Evolutionary conservation across 768 basidiomycete species (phyloP), one percentile per base, ranked within the genome.

Genomic region (Termitomyces sp.): DNA sequence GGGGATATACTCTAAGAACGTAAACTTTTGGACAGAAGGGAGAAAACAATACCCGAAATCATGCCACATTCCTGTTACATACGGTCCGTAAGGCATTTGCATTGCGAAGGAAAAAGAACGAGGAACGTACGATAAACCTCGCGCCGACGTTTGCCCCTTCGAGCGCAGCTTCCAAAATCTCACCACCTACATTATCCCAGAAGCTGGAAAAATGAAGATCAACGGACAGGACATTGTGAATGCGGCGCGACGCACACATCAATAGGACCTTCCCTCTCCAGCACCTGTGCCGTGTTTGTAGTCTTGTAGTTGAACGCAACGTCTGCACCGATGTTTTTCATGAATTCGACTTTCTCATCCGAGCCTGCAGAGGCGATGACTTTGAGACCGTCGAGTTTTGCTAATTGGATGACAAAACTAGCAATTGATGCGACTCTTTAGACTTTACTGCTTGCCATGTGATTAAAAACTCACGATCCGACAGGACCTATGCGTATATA

Each of bases 231-330:
- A 5, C 6, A 39, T 5, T 6, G 15, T 22, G 42, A 34, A 37
- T 13, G 4, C 9, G 11, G 5, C 8, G 20, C 20, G 46, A 64
- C 75, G 31, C 60, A 78, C 76, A 79, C 69, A 55, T 81, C 74
- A 36, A 81, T 70, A 9, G 77, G 77, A 0, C 86, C 87, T 62
- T 89, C 78, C 58, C 76, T 77, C 60, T 67, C 66, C 41, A 92
- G 71, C 3, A 87, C 73, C 12, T 85, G 81, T 0, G 64, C 65
- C 0, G 81, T 83, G 49, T 73, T 72, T 0, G 74, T 74, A 0
- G 79, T 88, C 76, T 91, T 88, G 72, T 88, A 90, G 69, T 91
- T 89, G 74, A 89, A 89, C 0, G 78, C 83, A 6, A 86, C 79
- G 63, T 91, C 88, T 0, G 83, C 82, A 0, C 87, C 89, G n/a